phyloP scores from a whole-genome alignment of 306 rosid genomes.

The Vigna nakashimae region DNA sequence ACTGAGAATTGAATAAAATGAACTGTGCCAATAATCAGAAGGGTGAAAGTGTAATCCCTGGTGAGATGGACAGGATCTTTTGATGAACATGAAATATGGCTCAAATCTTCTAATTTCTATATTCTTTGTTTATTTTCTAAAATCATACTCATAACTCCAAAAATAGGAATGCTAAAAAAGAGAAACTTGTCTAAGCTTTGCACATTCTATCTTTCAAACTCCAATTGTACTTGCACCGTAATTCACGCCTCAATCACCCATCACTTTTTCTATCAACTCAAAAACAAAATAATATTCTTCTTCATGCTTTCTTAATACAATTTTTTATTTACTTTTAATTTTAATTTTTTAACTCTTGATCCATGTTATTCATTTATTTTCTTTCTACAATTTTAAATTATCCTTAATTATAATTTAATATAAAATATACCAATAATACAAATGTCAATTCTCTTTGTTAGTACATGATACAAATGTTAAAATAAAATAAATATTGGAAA shows the following conservation, averaged over 20 bases:
- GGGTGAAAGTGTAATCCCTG: no score
- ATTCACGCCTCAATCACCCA: constrained; percentile 25
- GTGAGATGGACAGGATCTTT: not conserved
- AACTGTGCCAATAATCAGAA: not conserved
- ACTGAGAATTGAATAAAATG: not conserved
- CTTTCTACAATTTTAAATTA: no score
- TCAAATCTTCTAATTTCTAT: constrained; percentile 2
- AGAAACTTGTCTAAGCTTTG: constrained; percentile 16
- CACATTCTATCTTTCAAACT: not conserved
- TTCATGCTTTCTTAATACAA: no score
- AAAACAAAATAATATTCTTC: not conserved
- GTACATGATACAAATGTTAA: not conserved
- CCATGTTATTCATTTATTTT: no score
- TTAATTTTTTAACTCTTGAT: not conserved
- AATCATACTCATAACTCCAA: not conserved
- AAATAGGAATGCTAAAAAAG: constrained; percentile 17
- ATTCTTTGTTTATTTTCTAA: not conserved
- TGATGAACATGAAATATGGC: not conserved
- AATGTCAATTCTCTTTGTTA: no score
- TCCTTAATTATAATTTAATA: no score
- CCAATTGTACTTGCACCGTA: not conserved
- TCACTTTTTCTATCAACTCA: not conserved
- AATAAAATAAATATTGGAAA: not conserved
- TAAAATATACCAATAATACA: no score
- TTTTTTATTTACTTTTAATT: not conserved